These are phyloP conservation scores for Hymenochaete sp. DNA, from an alignment of 1,284 basidiomycete genomes.

Conservation along the genomic window DNA sequence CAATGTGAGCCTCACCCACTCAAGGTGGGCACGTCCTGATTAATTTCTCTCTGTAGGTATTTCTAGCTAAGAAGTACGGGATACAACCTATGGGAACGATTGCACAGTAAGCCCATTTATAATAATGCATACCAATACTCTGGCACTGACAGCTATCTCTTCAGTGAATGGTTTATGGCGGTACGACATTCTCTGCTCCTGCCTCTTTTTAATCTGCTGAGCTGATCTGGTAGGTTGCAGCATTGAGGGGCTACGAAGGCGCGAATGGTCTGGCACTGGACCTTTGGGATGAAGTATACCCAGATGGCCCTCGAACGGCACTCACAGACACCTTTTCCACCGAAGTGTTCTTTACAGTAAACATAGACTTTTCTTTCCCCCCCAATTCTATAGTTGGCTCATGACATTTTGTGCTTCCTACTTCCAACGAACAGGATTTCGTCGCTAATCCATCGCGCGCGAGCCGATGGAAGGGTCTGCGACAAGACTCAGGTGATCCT, in stretches of 20 bases:
- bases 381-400: not conserved
- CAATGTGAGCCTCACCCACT: conserved; percentile 46
- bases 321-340: conserved; percentile 92
- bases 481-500: conserved; percentile 92
- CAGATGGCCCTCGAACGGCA: conserved; percentile 52
- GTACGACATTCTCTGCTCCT: conserved; percentile 32
- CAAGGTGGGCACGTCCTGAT: not conserved
- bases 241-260: conserved; percentile 70
- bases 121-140: conserved; percentile 8
- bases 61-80: conserved; percentile 70
- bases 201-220: not conserved
- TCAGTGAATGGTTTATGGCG: conserved; percentile 93
- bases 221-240: conserved; percentile 79
- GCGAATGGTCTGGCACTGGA: conserved; percentile 69
- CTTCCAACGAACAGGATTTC: conserved; percentile 46
- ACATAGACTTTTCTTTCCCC: not conserved
- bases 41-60: conserved; percentile 41
- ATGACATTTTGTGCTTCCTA: not conserved
- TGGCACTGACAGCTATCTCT: conserved; percentile 7
- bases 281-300: conserved; percentile 79
- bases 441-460: conserved; percentile 50
- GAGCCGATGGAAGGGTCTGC: conserved; percentile 66
- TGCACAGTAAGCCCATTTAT: conserved; percentile 60
- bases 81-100: conserved; percentile 75
- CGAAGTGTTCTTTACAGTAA: conserved; percentile 69